These are phyloP conservation scores for Aegle marmelos DNA, from an alignment of 345 rosid species.

Conservation along the genomic window DNA sequence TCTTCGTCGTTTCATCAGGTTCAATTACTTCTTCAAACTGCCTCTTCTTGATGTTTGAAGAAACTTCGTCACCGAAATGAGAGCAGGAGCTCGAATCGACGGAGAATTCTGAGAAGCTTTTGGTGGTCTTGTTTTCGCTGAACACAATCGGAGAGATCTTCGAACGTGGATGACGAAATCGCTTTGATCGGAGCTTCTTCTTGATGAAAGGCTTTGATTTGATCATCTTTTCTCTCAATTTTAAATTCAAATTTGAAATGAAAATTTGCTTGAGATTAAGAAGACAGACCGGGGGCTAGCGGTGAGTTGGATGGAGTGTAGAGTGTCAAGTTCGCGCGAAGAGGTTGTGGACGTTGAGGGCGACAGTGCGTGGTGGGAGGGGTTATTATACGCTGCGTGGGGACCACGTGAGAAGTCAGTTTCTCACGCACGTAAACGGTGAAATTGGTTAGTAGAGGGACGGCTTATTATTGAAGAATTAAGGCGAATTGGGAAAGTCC, in stretches of 20 bases:
- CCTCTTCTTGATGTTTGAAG: slow-evolving; percentile 42
- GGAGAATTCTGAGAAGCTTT: slow-evolving; percentile 28
- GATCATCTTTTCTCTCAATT: slow-evolving; percentile 10
- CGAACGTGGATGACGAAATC: slow-evolving; percentile 42
- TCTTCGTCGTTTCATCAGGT: slow-evolving; percentile 15
- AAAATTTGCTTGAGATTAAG: slow-evolving; percentile 7
- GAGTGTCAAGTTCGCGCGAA: slow-evolving; percentile 2
- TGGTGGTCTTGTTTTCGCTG: slow-evolving; percentile 14
- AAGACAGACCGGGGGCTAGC: not conserved
- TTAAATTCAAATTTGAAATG: slow-evolving; percentile 19
- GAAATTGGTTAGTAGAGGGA: not conserved
- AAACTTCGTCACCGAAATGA: slow-evolving; percentile 37
- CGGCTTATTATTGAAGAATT: not conserved
- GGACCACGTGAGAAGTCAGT: slow-evolving; percentile 25
- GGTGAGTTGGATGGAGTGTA: not conserved
- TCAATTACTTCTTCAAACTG: slow-evolving; percentile 25
- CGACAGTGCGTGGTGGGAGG: slow-evolving; percentile 9
- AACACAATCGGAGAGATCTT: slow-evolving; percentile 37
- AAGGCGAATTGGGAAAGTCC: not conserved
- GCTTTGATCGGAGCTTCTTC: slow-evolving; percentile 58
- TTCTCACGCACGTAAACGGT: not conserved
- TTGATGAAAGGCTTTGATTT: slow-evolving; percentile 24
- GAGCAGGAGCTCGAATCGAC: slow-evolving; percentile 38
- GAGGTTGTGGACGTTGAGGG: slow-evolving; percentile 36
- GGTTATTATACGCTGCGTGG: slow-evolving; percentile 21